These are phyloP conservation scores for Orbilia brochopaga DNA, from an alignment of 2,329 filamentous ascomycete species.

Conservation along the genomic window DNA sequence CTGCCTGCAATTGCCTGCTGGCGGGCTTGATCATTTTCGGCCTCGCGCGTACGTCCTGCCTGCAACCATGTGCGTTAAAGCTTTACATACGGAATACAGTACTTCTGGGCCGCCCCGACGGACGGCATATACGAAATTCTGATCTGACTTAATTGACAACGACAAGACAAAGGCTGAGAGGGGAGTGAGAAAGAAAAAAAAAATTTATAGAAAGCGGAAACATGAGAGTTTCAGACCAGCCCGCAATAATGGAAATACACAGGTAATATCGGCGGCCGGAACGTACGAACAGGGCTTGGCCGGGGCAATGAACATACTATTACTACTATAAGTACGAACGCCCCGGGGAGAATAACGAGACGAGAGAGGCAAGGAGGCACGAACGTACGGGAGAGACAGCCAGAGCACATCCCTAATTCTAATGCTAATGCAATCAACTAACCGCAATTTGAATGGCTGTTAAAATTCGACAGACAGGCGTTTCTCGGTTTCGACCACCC, in stretches of 20 bases:
- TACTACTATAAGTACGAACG: constrained; percentile 15
- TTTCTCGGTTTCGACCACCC: constrained; percentile 9
- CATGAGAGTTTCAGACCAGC: constrained; percentile 49
- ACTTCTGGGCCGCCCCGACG: constrained; percentile 18
- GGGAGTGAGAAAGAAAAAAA: too few relatives aligned
- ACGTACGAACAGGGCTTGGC: constrained; percentile 40
- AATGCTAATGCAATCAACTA: constrained; percentile 11
- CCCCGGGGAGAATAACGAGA: constrained; percentile 13
- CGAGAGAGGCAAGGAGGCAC: not conserved
- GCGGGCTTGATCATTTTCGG: constrained; percentile 13
- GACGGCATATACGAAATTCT: constrained; percentile 1
- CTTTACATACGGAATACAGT: too few relatives aligned
- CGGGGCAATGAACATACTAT: too few relatives aligned
- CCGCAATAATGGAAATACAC: not conserved
- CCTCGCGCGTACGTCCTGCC: constrained; percentile 22
- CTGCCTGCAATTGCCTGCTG: constrained; percentile 15
- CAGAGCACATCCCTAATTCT: not conserved
- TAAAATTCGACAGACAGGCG: not conserved
- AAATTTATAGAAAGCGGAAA: constrained; percentile 48
- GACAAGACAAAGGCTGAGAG: constrained; percentile 33
- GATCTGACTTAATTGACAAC: constrained; percentile 6
- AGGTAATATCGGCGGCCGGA: constrained; percentile 41
- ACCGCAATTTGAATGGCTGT: not conserved
- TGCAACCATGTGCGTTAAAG: constrained; percentile 49
- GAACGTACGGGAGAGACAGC: not conserved